These are phyloP conservation scores for Primulina huaijiensis DNA, from an alignment of 257 asterid species.

Conservation along the genomic window DNA sequence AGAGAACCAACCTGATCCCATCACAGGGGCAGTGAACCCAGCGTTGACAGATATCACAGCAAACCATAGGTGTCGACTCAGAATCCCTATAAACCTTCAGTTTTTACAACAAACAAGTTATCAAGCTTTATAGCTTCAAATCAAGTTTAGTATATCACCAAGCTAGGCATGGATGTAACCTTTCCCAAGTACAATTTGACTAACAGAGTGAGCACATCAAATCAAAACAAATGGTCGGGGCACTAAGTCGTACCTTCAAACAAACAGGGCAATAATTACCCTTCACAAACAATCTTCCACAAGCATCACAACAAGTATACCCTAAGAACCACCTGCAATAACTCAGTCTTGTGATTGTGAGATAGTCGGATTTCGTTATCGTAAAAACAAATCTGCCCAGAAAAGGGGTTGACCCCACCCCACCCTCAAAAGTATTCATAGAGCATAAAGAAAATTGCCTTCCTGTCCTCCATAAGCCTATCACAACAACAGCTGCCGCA, in stretches of 20 bases:
- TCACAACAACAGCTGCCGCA: neutral
- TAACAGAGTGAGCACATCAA: conserved; percentile 14
- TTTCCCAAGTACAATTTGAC: neutral
- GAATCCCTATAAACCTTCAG: conserved; percentile 96
- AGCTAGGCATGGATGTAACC: conserved; percentile 5
- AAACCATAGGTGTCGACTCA: conserved; percentile 98
- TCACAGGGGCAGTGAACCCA: conserved; percentile 99
- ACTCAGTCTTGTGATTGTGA: conserved; percentile 11
- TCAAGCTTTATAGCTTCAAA: neutral
- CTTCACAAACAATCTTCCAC: conserved; percentile 93
- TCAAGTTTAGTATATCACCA: neutral
- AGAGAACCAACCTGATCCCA: conserved; percentile 72
- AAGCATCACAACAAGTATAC: conserved; percentile 98
- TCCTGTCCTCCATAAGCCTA: neutral
- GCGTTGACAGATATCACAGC: conserved; percentile 94
- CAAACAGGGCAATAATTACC: conserved; percentile 98
- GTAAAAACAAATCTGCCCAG: neutral
- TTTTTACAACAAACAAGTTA: conserved; percentile 18
- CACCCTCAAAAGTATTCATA: too few relatives aligned
- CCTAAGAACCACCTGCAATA: conserved; percentile 94
- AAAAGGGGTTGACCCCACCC: neutral
- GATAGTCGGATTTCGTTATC: neutral
- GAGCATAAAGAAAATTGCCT: neutral
- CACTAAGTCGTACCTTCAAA: conserved; percentile 61
- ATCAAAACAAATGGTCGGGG: neutral